phyloP scores from a whole-genome alignment of 169 alveolate species.

The Theileria sp. region DNA sequence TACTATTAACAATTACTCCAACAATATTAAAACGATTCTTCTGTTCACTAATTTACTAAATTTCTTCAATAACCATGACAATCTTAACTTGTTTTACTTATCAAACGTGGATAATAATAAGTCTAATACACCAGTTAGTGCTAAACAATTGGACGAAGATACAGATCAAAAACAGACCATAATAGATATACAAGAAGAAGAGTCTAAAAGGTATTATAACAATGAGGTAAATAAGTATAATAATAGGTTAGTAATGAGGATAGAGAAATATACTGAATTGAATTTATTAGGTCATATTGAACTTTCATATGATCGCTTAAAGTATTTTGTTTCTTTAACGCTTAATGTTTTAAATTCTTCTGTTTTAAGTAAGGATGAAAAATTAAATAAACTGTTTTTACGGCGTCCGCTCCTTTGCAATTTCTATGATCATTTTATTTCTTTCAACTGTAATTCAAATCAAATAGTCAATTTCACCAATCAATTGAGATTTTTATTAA shows the following conservation, averaged over 20 bases:
- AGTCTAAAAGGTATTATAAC: not conserved
- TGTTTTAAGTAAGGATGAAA: not conserved
- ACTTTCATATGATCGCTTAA: not conserved
- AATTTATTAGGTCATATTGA: not conserved
- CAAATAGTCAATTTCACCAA: not conserved
- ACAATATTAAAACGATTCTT: not conserved
- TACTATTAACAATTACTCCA: slow-evolving; percentile 7
- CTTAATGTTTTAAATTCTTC: not conserved
- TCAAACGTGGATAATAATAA: not conserved
- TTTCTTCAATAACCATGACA: not conserved
- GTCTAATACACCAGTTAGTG: not conserved
- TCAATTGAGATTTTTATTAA: not conserved
- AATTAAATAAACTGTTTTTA: slow-evolving; percentile 1
- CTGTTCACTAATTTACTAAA: not conserved
- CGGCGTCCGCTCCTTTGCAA: not conserved
- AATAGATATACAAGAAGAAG: not conserved
- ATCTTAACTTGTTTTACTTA: not conserved
- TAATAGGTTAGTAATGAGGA: not conserved
- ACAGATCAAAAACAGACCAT: not conserved
- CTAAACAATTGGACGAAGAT: not conserved
- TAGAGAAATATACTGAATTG: not conserved
- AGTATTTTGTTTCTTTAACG: not conserved
- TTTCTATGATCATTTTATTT: slow-evolving; percentile 2
- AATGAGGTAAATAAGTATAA: not conserved
- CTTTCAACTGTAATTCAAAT: not conserved